A percentile compares a stretch with the other conserved stretches of the same genome.
Conservation (phyloP, 805 yeast genomes). For the Lipomyces orientalis region DNA sequence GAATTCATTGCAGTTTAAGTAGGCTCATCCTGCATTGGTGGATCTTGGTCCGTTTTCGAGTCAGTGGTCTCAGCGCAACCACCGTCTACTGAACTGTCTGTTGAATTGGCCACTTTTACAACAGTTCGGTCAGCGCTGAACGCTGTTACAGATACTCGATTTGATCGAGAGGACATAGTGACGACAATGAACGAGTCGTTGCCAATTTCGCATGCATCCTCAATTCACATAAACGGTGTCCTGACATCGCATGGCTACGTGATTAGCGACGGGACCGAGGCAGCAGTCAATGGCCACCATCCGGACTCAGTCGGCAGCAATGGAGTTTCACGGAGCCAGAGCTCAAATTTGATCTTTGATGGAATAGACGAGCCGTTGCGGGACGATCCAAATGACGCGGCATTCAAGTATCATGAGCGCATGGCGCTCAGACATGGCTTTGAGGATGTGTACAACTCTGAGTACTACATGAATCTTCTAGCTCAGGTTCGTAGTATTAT, state of each 20-base stretch:
- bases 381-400: constrained; percentile 37
- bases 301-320: constrained; percentile 7
- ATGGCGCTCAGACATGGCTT: constrained; percentile 58
- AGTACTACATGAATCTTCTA: constrained; percentile 53
- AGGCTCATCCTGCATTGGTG: background rate
- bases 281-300: constrained; percentile 9
- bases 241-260: constrained; percentile 35
- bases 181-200: background rate
- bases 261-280: constrained; percentile 15
- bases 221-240: constrained; percentile 32
- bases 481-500: constrained; percentile 48
- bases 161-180: background rate
- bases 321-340: constrained; percentile 13
- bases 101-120: background rate
- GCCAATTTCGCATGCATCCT: constrained; percentile 17
- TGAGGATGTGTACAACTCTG: constrained; percentile 60
- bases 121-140: background rate
- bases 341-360: constrained; percentile 12
- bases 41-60: background rate
- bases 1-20: background rate
- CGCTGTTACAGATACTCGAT: background rate
- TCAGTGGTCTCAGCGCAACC: background rate
- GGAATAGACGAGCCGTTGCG: constrained; percentile 23
- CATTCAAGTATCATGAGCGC: constrained; percentile 38
- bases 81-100: background rate